Evolutionary conservation across 352 stramenopile genomes (phyloP).

Genomic region (Globisporangium paroecandrum): DNA sequence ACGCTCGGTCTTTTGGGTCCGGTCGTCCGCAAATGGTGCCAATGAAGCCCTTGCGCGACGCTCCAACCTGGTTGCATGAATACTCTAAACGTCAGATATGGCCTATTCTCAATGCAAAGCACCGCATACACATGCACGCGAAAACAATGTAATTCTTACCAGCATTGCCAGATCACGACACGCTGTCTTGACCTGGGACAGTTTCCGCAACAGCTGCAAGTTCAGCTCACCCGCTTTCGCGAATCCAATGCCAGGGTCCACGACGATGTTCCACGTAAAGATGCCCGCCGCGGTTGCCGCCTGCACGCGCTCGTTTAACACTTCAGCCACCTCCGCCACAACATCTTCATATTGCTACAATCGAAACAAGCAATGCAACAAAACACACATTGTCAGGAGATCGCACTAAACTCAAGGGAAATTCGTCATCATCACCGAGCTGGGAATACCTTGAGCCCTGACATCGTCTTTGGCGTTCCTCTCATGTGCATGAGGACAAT

Average conservation of each 20-base stretch:
- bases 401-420: neutral
- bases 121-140: neutral
- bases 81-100: neutral
- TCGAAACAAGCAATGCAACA: constrained; percentile 15
- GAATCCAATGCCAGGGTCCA: constrained; percentile 98
- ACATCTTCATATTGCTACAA: constrained; percentile 88
- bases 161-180: constrained; percentile 58
- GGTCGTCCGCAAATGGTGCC: constrained; percentile 88
- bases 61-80: constrained; percentile 62
- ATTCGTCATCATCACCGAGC: neutral
- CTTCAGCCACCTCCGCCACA: constrained; percentile 79
- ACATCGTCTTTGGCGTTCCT: constrained; percentile 96
- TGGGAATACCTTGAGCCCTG: constrained; percentile 51
- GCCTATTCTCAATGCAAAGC: neutral
- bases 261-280: constrained; percentile 92
- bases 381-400: neutral
- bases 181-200: constrained; percentile 45
- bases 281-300: constrained; percentile 86
- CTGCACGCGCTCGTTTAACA: constrained; percentile 69
- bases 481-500: constrained; percentile 98
- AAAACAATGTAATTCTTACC: constrained; percentile 21
- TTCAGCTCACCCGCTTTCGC: constrained; percentile 93
- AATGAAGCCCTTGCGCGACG: constrained; percentile 98
- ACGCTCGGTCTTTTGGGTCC: constrained; percentile 87
- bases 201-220: constrained; percentile 84